phyloP scores from a whole-genome alignment of 2,329 filamentous ascomycete genomes.

The Colletotrichum sublineola region DNA sequence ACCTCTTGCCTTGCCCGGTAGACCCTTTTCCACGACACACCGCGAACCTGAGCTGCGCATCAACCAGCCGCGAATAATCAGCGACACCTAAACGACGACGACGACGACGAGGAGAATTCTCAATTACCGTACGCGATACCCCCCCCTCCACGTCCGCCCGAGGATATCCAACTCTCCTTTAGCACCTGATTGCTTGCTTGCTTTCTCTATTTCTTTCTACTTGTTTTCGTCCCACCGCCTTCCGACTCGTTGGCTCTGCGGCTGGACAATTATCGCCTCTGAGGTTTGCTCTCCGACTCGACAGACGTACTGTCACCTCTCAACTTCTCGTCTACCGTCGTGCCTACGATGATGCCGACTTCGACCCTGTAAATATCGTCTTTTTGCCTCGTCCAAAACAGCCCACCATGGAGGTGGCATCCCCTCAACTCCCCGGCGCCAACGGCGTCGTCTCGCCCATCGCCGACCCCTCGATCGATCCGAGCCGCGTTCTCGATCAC shows the following conservation, averaged over 20 bases:
- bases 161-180: conserved; percentile 30
- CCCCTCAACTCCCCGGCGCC: conserved; percentile 59
- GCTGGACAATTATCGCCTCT: conserved; percentile 29
- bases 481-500: conserved; percentile 78
- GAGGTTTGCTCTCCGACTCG: conserved; percentile 28
- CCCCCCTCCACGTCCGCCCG: conserved; percentile 14
- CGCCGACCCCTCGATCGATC: conserved; percentile 72
- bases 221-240: conserved; percentile 18
- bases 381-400: conserved; percentile 38
- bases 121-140: conserved; percentile 32
- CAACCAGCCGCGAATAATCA: conserved; percentile 25
- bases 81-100: conserved; percentile 21
- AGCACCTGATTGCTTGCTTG: conserved; percentile 15
- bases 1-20: neutral
- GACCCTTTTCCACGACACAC: conserved; percentile 18
- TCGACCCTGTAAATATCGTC: conserved; percentile 40
- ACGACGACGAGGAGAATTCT: conserved; percentile 8
- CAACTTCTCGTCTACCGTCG: conserved; percentile 13
- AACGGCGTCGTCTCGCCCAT: conserved; percentile 61
- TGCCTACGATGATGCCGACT: conserved; percentile 39
- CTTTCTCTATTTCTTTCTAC: conserved; percentile 22
- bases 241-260: conserved; percentile 21
- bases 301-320: conserved; percentile 27
- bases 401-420: conserved; percentile 65
- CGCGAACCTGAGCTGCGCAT: conserved; percentile 19